These are phyloP conservation scores for Chenopodium quinoa DNA, from an alignment of 148 eudicot genomes.

Conservation along the genomic window DNA sequence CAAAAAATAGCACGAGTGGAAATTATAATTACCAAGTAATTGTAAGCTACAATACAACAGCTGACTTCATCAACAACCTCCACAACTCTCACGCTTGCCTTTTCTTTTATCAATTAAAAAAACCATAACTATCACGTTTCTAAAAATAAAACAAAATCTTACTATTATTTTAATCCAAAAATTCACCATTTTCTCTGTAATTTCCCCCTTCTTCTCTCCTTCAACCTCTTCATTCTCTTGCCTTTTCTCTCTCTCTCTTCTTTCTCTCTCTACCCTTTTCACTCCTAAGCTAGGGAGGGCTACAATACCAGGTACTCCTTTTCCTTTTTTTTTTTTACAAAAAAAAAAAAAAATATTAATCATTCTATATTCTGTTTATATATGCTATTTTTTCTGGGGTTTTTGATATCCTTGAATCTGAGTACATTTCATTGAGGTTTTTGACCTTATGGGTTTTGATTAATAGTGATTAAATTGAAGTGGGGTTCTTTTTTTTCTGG, in stretches of 20 bases:
- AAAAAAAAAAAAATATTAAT: background rate
- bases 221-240: constrained; percentile 6
- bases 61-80: background rate
- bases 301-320: constrained; percentile 14
- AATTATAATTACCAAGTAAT: too few relatives aligned
- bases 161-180: background rate
- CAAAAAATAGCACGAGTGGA: constrained; percentile 4
- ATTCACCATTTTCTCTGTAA: constrained; percentile 6
- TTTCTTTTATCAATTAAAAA: background rate
- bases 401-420: constrained; percentile 15
- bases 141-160: background rate
- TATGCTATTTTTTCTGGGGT: background rate
- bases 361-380: background rate
- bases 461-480: background rate
- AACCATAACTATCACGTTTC: constrained; percentile 4
- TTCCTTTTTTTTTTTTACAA: background rate
- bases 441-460: constrained; percentile 23
- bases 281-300: constrained; percentile 1
- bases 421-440: background rate
- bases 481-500: constrained; percentile 15
- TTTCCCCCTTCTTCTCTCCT: background rate
- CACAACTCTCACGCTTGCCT: background rate
- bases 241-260: background rate
- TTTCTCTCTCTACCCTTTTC: background rate
- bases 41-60: background rate